Percentiles rank a stretch among this genome's conserved stretches.
phyloP scores from a whole-genome alignment of 2,329 filamentous ascomycete species.

The Periconia sp. region DNA sequence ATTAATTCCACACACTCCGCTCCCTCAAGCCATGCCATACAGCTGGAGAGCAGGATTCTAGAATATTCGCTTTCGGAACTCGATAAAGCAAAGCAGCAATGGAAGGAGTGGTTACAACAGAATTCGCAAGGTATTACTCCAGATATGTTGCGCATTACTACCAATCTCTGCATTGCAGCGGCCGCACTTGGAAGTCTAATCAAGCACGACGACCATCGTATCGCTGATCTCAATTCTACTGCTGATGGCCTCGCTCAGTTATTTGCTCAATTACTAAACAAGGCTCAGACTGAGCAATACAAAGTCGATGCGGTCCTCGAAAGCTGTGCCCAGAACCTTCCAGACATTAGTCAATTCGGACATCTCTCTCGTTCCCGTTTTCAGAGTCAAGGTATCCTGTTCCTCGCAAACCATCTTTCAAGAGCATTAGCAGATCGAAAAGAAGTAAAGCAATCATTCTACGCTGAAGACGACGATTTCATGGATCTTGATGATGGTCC shows the following conservation, averaged over 20 bases:
- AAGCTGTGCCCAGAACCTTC: constrained; percentile 39
- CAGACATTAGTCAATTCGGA: constrained; percentile 26
- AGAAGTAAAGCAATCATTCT: constrained; percentile 39
- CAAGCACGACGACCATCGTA: constrained; percentile 26
- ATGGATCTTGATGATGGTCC: constrained; percentile 74
- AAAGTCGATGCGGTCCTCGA: constrained; percentile 53
- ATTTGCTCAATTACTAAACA: constrained; percentile 44
- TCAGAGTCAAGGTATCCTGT: constrained; percentile 37
- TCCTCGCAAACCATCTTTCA: constrained; percentile 39
- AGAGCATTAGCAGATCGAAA: constrained; percentile 35
- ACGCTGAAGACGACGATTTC: constrained; percentile 53
- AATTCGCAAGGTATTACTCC: constrained; percentile 54
- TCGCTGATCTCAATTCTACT: constrained; percentile 25
- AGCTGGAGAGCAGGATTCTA: constrained; percentile 43
- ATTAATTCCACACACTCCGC: constrained; percentile 8
- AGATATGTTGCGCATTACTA: constrained; percentile 58
- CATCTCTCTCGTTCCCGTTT: constrained; percentile 24
- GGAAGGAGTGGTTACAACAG: constrained; percentile 50
- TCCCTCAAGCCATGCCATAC: constrained; percentile 24
- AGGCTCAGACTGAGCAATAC: constrained; percentile 48
- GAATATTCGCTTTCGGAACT: constrained; percentile 55
- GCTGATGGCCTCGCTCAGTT: constrained; percentile 29
- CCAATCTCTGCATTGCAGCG: constrained; percentile 55
- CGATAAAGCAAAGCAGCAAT: constrained; percentile 52
- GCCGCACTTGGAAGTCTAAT: constrained; percentile 36